Percentiles rank a stretch among this genome's conserved stretches.
These are phyloP conservation scores for Naganishia cerealis DNA, from an alignment of 1,284 basidiomycete species.

Conservation along the genomic window DNA sequence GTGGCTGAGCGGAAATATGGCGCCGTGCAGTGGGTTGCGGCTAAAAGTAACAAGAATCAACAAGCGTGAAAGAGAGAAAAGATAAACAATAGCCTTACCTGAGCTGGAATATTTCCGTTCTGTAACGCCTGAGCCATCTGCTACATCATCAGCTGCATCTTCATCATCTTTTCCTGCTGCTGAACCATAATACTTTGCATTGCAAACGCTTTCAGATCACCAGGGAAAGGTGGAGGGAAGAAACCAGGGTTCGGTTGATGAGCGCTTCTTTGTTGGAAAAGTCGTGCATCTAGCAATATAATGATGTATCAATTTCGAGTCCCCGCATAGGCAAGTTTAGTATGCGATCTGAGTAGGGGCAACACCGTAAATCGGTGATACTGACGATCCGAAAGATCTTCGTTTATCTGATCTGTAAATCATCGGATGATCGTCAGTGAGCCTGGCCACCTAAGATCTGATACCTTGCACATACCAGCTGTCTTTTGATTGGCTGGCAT, in stretches of 20 bases:
- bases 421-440: neutral
- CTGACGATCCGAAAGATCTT: constrained; percentile 34
- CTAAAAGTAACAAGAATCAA: neutral
- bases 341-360: neutral
- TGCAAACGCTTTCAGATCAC: constrained; percentile 25
- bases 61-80: constrained; percentile 15
- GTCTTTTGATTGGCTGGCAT: constrained; percentile 34
- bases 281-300: constrained; percentile 7
- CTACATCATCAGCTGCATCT: constrained; percentile 54
- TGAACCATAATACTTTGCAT: constrained; percentile 55
- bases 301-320: neutral
- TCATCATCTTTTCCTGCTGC: constrained; percentile 55
- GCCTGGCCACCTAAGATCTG: neutral
- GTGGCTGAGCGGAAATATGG: constrained; percentile 34
- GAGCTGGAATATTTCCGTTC: constrained; percentile 1
- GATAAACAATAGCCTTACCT: neutral
- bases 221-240: constrained; percentile 20
- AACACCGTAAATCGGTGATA: neutral
- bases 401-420: constrained; percentile 30
- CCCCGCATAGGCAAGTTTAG: neutral
- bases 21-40: constrained; percentile 28
- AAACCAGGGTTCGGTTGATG: constrained; percentile 8
- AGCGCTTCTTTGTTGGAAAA: constrained; percentile 20
- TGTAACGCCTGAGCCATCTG: constrained; percentile 47
- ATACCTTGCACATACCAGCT: constrained; percentile 12